phyloP scores from a whole-genome alignment of 1,284 basidiomycete species.

The Cryptococcus neoformans region DNA sequence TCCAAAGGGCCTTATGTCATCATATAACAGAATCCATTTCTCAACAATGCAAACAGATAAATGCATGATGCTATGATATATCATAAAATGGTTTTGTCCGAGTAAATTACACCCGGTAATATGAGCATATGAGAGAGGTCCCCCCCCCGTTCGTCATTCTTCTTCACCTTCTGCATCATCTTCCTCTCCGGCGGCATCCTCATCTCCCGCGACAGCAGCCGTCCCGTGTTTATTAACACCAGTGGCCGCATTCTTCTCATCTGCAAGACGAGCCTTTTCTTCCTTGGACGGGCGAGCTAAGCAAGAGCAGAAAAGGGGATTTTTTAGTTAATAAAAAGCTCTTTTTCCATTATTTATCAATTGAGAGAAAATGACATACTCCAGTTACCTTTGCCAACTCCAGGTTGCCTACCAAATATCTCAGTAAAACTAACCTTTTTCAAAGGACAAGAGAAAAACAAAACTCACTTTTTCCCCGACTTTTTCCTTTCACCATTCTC shows the following conservation, averaged over 20 bases:
- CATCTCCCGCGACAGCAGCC: neutral
- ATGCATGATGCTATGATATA: too few species aligned
- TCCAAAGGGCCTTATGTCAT: too few species aligned
- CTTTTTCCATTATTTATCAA: too few species aligned
- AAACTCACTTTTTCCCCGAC: conserved; percentile 26
- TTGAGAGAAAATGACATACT: too few species aligned
- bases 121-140: too few species aligned
- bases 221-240: neutral
- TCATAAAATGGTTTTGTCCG: too few species aligned
- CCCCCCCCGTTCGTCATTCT: conserved; percentile 1
- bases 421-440: too few species aligned
- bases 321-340: conserved; percentile 5
- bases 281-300: conserved; percentile 45
- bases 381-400: conserved; percentile 29
- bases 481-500: conserved; percentile 14
- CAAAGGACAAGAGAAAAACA: neutral
- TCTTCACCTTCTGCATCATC: conserved; percentile 20
- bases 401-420: neutral
- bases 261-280: conserved; percentile 18
- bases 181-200: conserved; percentile 1
- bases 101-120: too few species aligned
- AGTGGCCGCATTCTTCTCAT: neutral
- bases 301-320: neutral
- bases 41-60: too few species aligned
- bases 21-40: too few species aligned